phyloP scores from a whole-genome alignment of 176 grass and related monocot genomes.

The Phyllostachys edulis region DNA sequence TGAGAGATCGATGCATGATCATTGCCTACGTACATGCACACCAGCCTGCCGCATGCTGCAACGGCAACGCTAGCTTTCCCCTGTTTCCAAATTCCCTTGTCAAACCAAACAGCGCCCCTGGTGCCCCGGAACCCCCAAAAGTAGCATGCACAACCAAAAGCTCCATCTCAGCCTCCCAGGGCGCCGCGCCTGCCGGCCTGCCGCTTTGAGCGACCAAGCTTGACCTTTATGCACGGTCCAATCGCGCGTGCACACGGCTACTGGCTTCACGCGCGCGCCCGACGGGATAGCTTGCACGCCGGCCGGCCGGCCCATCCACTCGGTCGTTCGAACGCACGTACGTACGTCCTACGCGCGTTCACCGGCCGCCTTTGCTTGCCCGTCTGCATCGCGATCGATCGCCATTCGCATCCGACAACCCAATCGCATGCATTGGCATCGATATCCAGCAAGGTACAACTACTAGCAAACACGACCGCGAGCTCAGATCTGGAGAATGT shows the following conservation, averaged over 20 bases:
- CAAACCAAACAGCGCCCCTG: slow-evolving; percentile 22
- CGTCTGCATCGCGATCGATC: background rate
- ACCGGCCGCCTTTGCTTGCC: background rate
- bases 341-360: background rate
- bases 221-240: background rate
- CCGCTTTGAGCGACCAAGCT: background rate
- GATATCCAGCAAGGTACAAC: background rate
- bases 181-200: background rate
- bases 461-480: background rate
- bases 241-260: background rate
- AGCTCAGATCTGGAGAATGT: background rate
- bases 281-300: background rate
- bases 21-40: background rate
- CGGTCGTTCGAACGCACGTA: background rate
- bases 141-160: background rate
- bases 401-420: background rate
- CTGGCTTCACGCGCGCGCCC: too few species aligned
- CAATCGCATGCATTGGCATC: background rate
- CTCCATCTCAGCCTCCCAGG: background rate
- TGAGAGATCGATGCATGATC: background rate
- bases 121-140: slow-evolving; percentile 3
- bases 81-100: slow-evolving; percentile 9
- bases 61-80: background rate
- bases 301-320: background rate
- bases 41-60: background rate